These are phyloP conservation scores for Isoetes engelmannii DNA, from an alignment of 83 land plant genomes.

Conservation along the genomic window DNA sequence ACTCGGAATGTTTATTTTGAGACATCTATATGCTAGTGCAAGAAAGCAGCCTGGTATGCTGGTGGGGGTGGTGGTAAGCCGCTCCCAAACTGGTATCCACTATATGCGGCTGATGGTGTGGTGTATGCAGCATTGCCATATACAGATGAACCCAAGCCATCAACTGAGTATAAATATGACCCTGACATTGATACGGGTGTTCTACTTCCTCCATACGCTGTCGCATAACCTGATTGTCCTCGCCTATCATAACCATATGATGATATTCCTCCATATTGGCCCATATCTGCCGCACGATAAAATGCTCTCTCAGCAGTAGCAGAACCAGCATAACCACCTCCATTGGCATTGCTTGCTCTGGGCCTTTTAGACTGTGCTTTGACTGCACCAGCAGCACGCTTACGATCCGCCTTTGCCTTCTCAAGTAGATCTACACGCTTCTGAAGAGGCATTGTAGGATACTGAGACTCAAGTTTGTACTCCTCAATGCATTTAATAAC, in stretches of 20 bases:
- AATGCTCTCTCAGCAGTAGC: conserved; percentile 30
- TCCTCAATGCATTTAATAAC: conserved; percentile 89
- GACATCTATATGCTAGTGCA: conserved; percentile 19
- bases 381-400: conserved; percentile 65
- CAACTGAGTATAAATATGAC: conserved; percentile 35
- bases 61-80: conserved; percentile 44
- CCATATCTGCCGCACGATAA: conserved; percentile 34
- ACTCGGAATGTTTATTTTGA: neutral
- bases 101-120: conserved; percentile 35
- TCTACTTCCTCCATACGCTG: conserved; percentile 32
- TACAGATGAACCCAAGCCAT: conserved; percentile 33
- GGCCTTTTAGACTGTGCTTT: conserved; percentile 61
- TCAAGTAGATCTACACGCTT: conserved; percentile 66
- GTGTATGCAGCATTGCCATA: conserved; percentile 33
- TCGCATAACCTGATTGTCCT: conserved; percentile 28
- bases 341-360: conserved; percentile 29
- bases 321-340: conserved; percentile 9
- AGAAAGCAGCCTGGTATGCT: conserved; percentile 39
- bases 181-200: conserved; percentile 38
- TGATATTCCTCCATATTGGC: conserved; percentile 27
- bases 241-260: conserved; percentile 39
- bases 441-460: conserved; percentile 66
- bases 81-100: conserved; percentile 42
- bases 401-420: conserved; percentile 91
- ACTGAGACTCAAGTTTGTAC: conserved; percentile 70